Evolutionary conservation across 768 basidiomycete species (phyloP), one percentile per base, ranked within the genome.

Genomic region (Podaxis sp.): DNA sequence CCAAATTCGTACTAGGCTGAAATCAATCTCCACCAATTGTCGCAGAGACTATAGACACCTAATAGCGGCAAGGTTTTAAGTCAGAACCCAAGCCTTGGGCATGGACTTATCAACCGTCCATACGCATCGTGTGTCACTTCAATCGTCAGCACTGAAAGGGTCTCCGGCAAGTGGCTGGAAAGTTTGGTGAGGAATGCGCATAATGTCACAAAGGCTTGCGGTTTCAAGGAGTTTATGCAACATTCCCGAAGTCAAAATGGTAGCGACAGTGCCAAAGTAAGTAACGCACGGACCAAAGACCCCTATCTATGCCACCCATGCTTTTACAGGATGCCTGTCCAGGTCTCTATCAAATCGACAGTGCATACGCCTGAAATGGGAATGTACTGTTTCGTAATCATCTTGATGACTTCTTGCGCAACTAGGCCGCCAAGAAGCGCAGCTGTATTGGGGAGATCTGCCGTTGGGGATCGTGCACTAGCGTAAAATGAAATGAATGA

Each of bases 391-490:
- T 86, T 87, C 60, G 96, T 99, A 67, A 96, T 89, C 75, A 98
- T 81, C 81, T 99, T 98, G 80, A 98, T 98, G 5, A 88, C 87
- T 70, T 99, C 97, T 67, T 99, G 97, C 25, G 95, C 94, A 18
- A 98, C 89, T 37, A 98, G 73, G 2, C 97, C 97, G 1, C 97
- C 97, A 0, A 98, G 77, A 68, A 98, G 86, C 1, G 95, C 95
- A 0, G 96, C 93, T 1, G 88, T 95, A 65, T 95, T 98, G 5
- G 96, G 96, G 2, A 98, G 75, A 67, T 96, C 93, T 2, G 92
- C 88, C 0, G 82, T 87, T 1, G 90, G 91, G 6, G 93, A 80
- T 1, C 94, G 89, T 10, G 79, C 86, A 58, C 93, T 95, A 67
- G 18, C 42, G 46, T 50, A 27, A 46, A 35, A 44, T 32, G 16